A percentile compares a stretch with the other conserved stretches of the same genome.
Conservation (phyloP, 495 filamentous ascomycete genomes). For the Chlorociboria aeruginascens region DNA sequence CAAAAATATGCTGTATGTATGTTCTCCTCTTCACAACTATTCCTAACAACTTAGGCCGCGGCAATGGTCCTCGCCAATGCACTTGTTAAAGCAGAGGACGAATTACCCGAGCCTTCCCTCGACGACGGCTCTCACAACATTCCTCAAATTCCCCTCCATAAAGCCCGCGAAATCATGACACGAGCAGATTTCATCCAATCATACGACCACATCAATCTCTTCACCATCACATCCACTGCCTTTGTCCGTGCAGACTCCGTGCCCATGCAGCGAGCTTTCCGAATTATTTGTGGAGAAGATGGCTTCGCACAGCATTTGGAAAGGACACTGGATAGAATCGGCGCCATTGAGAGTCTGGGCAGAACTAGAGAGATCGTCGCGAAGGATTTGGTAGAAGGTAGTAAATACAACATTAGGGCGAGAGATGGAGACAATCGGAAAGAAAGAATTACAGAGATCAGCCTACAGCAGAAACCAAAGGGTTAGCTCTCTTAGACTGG, state of each 20-base stretch:
- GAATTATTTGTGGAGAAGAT: conserved; percentile 55
- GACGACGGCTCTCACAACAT: conserved; percentile 59
- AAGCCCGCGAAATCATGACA: conserved; percentile 88
- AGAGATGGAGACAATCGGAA: conserved; percentile 8
- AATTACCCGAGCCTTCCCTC: conserved; percentile 51
- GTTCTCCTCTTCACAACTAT: not conserved
- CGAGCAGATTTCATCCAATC: conserved; percentile 85
- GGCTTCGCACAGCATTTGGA: conserved; percentile 76
- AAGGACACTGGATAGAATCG: conserved; percentile 70
- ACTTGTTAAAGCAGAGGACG: conserved; percentile 68
- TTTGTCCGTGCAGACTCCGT: conserved; percentile 89
- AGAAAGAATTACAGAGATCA: conserved; percentile 10
- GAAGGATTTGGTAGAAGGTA: conserved; percentile 62
- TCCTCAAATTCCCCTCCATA: conserved; percentile 70
- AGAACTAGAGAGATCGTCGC: conserved; percentile 84
- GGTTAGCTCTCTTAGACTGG: not conserved
- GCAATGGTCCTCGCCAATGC: conserved; percentile 90
- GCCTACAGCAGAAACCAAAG: conserved; percentile 3
- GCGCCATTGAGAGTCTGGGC: conserved; percentile 84
- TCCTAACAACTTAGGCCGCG: conserved; percentile 43
- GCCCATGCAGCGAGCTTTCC: conserved; percentile 90
- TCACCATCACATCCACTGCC: conserved; percentile 81
- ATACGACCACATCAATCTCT: conserved; percentile 89
- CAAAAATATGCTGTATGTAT: conserved; percentile 78
- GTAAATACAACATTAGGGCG: conserved; percentile 60